Conservation (phyloP, 176 grass and related monocot species). For the Avena eriantha region DNA sequence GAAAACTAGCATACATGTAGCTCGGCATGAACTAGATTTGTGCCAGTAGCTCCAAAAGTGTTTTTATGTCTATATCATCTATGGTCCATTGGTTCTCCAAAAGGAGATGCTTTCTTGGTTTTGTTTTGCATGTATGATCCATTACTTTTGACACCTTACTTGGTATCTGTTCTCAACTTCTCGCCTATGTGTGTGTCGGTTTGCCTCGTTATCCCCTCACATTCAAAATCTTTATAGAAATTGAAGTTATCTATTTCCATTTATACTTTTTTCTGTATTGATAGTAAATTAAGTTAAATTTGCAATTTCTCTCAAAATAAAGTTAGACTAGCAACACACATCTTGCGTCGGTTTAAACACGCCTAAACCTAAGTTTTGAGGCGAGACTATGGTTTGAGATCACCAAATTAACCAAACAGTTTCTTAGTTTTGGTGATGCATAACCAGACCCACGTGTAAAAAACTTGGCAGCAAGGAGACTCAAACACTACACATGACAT, state of each 20-base stretch:
- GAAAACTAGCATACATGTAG: conserved; percentile 29
- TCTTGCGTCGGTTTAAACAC: not conserved
- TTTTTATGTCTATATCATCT: conserved; percentile 41
- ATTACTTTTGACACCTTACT: conserved; percentile 38
- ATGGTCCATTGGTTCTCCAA: conserved; percentile 28
- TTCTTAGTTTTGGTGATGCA: conserved; percentile 1
- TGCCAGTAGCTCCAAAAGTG: conserved; percentile 36
- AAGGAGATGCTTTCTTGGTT: conserved; percentile 54
- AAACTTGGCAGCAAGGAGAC: not conserved
- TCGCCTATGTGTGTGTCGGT: not conserved
- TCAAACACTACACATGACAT: not conserved
- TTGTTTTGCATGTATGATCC: conserved; percentile 11
- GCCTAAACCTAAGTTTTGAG: conserved; percentile 18
- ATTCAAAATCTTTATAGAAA: conserved; percentile 23
- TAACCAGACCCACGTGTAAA: conserved; percentile 4
- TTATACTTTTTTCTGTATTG: not conserved
- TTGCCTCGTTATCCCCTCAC: conserved; percentile 25
- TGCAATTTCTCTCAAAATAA: not conserved
- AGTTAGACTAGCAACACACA: conserved; percentile 10
- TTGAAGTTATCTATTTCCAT: not conserved
- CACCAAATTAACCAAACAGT: conserved; percentile 33
- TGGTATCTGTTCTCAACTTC: conserved; percentile 37
- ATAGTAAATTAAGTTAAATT: not conserved
- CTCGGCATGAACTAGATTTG: conserved; percentile 42
- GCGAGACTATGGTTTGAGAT: not conserved